Base-by-base conservation (phyloP, 1,139 yeast species). In the Saccharomyces hybrid region DNA sequence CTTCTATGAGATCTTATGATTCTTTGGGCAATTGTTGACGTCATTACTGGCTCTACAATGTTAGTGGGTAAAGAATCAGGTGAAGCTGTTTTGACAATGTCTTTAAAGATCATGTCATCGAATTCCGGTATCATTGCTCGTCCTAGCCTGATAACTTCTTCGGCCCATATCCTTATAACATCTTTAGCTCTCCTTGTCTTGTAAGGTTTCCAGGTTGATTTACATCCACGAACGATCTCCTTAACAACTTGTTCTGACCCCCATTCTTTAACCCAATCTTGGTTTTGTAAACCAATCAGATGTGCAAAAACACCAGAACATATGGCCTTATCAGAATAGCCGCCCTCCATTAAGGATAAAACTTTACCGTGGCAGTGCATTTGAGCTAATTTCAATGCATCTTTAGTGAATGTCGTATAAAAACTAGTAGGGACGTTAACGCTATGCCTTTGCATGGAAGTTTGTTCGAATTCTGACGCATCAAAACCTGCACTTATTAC, bases 401-500 rank as follows among this genome's bases (percentile, higher is more conserved):
- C 96, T 49, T 78, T 77, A 2, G 96, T 85, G 64, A 88, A 88
- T 44, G 78, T 78, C 26, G 88, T 78, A 68, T 85, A 88, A 68
- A 88, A 88, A 28, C 85, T 80, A 0, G 96, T 87, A 3, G 96
- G 96, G 3, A 88, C 91, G 61, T 85, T 84, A 34, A 86, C 88
- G 0, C 84, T 84, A 66, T 88, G 96, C 56, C 96, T 76, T 70
- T 88, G 96, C 96, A 88, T 88, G 56, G 84, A 82, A 21, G 82
- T 81, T 56, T 84, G 84, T 66, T 88, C 96, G 67, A 81, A 84
- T 67, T 88, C 96, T 29, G 89, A 84, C 2, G 95, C 96, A 71
- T 88, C 96, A 68, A 88, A 88, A 2, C 96, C 96, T 0, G 96
- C 93, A 47, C 95, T 86, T 1, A 88, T 77, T 16, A 85, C 78